Base-by-base conservation (phyloP, 352 stramenopile species). In the Pythium pyrilobum region DNA sequence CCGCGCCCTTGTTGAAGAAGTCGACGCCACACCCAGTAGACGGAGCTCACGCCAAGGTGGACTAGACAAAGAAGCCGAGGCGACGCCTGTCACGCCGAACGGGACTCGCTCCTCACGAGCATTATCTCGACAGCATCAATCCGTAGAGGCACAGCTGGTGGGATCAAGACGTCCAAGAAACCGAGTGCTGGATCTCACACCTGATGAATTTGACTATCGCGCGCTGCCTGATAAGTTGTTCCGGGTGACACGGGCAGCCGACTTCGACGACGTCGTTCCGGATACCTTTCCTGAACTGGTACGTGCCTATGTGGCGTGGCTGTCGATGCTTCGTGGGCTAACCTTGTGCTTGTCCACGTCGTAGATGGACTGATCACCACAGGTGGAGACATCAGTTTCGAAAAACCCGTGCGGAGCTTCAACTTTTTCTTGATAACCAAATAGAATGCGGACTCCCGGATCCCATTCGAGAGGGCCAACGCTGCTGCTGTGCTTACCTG, bases 231-330 rank as follows among this genome's bases (percentile, higher is more conserved):
- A 39, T 5, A 41, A 38, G 25, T 41, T 66, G 9, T 18, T 53
- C 1, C 24, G 20, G 11, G 52, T 53, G 12, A 66, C 47, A 21
- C 50, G 28, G 1, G 25, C 18, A 16, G 23, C 37, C 15, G 61
- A 69, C 36, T 69, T 69, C 39, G 55, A 69, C 36, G 55, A 58
- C 0, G 18, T 65, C 18, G 31, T 69, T 5, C 18, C 36, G 1
- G 44, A 63, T 34, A 28, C 34, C 5, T 70, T 57, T 44, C 62
- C 51, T 33, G 47, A 62, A 59, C 24, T 70, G 47, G 62, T 69
- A 46, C 8, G 42, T 51, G 10, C 32, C 10, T 38, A 38, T 29
- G 5, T 50, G 24, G 18, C 16, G 3, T 9, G 37, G n/a, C 15
- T 43, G 16, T 20, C n/a, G 15, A 38, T 37, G 27, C 25, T 21